A percentile compares a stretch with the other conserved stretches of the same genome.
Conservation (phyloP, 1,284 basidiomycete genomes). For the Violaceomyces palustris region DNA sequence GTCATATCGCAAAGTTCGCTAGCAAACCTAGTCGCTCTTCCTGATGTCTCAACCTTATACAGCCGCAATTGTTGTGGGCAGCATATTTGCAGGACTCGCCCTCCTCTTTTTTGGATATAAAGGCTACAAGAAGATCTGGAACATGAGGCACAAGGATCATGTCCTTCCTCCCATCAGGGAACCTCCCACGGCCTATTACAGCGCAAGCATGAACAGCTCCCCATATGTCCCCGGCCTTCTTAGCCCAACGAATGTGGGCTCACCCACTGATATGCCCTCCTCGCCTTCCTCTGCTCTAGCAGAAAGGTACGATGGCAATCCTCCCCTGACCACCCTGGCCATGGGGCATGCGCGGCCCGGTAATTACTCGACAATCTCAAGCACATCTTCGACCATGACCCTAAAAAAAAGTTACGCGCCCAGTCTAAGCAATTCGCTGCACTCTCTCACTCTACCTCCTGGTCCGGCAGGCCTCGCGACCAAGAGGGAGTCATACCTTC, state of each 20-base stretch:
- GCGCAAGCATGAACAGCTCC: slow-evolving; percentile 5
- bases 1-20: not conserved
- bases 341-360: slow-evolving; percentile 2
- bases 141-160: slow-evolving; percentile 12
- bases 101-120: slow-evolving; percentile 28
- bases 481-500: slow-evolving; percentile 36
- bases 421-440: slow-evolving; percentile 4
- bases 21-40: no score
- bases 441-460: slow-evolving; percentile 17
- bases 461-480: slow-evolving; percentile 3
- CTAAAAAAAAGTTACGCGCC: slow-evolving; percentile 30
- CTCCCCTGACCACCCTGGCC: not conserved
- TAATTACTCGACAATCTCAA: slow-evolving; percentile 21
- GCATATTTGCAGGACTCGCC: slow-evolving; percentile 35
- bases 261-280: slow-evolving; percentile 16
- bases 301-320: slow-evolving; percentile 19
- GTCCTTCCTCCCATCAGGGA: slow-evolving; percentile 27
- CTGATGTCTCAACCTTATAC: slow-evolving; percentile 43
- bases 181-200: slow-evolving; percentile 23
- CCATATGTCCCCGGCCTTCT: slow-evolving; percentile 3
- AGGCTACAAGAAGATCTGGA: slow-evolving; percentile 27
- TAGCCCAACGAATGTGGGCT: slow-evolving; percentile 5
- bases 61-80: slow-evolving; percentile 34
- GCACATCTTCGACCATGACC: slow-evolving; percentile 34
- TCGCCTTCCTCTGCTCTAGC: slow-evolving; percentile 10